Evolutionary conservation across 2,329 filamentous ascomycete genomes (phyloP).

Genomic region (Penicillium vulpinum): DNA sequence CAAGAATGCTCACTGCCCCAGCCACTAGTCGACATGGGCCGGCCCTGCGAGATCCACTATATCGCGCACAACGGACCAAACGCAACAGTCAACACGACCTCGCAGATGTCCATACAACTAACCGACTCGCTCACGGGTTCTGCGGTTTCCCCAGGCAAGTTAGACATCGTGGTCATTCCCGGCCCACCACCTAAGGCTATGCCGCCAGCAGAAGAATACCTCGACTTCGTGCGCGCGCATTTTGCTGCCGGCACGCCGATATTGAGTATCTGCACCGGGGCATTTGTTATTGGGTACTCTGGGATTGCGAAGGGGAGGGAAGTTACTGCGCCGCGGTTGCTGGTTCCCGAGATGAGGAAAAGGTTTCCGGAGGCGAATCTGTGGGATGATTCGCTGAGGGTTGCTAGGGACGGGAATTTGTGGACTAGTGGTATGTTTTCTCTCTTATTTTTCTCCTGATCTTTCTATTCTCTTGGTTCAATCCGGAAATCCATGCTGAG

Average conservation of each 20-base stretch:
- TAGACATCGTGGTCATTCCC: slow-evolving; percentile 41
- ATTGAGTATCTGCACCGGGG: slow-evolving; percentile 30
- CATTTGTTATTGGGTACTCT: slow-evolving; percentile 23
- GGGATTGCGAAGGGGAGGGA: slow-evolving; percentile 22
- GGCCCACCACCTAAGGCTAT: slow-evolving; percentile 36
- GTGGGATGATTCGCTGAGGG: slow-evolving; percentile 24
- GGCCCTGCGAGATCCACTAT: slow-evolving; percentile 33
- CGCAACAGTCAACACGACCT: slow-evolving; percentile 23
- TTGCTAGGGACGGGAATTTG: slow-evolving; percentile 26
- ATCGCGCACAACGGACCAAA: slow-evolving; percentile 25
- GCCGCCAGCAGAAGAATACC: slow-evolving; percentile 28
- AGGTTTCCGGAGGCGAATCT: slow-evolving; percentile 24
- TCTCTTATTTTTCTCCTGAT: background rate
- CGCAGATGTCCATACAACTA: slow-evolving; percentile 30
- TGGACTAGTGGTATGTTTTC: slow-evolving; percentile 25
- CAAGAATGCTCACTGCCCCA: slow-evolving; percentile 32
- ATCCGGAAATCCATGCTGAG: background rate
- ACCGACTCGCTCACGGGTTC: slow-evolving; percentile 30
- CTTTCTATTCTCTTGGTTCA: background rate
- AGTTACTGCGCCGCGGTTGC: slow-evolving; percentile 25
- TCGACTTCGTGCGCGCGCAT: slow-evolving; percentile 37
- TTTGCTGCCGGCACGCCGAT: slow-evolving; percentile 27
- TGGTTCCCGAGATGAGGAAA: slow-evolving; percentile 23
- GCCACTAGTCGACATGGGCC: slow-evolving; percentile 27
- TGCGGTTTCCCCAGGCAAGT: slow-evolving; percentile 35